Evolutionary conservation across 129 eudicot species (phyloP).

Genomic region (Flaveria sonorensis): DNA sequence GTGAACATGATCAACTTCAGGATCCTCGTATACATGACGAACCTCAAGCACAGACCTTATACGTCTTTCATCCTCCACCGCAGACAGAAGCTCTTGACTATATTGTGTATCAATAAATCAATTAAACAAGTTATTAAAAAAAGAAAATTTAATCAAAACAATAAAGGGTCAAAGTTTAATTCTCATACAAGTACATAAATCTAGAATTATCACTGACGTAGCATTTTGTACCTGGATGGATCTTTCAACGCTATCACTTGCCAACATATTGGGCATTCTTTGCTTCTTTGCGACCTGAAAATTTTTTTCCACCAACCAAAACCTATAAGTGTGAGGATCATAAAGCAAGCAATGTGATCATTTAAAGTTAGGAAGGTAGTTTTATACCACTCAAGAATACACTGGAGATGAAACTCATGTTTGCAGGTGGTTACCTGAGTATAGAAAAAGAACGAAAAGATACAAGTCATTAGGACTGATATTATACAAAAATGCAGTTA

Average conservation of each 20-base stretch:
- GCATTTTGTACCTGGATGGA: slow-evolving; percentile 57
- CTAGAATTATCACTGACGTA: background rate
- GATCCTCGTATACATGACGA: slow-evolving; percentile 36
- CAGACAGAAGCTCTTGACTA: slow-evolving; percentile 75
- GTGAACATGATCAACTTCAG: slow-evolving; percentile 47
- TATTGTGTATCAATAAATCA: slow-evolving; percentile 1
- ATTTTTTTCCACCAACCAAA: slow-evolving; percentile 2
- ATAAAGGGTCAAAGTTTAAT: background rate
- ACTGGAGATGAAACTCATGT: slow-evolving; percentile 88
- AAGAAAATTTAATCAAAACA: background rate
- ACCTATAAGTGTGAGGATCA: background rate
- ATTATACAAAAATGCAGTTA: background rate
- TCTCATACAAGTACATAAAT: slow-evolving; percentile 7
- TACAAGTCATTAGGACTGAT: background rate
- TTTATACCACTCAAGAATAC: slow-evolving; percentile 81
- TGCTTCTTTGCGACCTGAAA: slow-evolving; percentile 78
- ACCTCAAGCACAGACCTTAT: slow-evolving; percentile 38
- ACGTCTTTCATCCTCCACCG: slow-evolving; percentile 53
- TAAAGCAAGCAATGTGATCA: slow-evolving; percentile 17
- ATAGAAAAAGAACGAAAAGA: background rate
- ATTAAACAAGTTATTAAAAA: background rate
- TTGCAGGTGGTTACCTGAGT: slow-evolving; percentile 70
- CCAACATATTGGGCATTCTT: slow-evolving; percentile 86
- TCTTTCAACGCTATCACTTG: slow-evolving; percentile 62
- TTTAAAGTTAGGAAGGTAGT: background rate